These are phyloP conservation scores for Umbelopsis sp. DNA, from an alignment of 371 early-diverging fungal species.

Conservation along the genomic window DNA sequence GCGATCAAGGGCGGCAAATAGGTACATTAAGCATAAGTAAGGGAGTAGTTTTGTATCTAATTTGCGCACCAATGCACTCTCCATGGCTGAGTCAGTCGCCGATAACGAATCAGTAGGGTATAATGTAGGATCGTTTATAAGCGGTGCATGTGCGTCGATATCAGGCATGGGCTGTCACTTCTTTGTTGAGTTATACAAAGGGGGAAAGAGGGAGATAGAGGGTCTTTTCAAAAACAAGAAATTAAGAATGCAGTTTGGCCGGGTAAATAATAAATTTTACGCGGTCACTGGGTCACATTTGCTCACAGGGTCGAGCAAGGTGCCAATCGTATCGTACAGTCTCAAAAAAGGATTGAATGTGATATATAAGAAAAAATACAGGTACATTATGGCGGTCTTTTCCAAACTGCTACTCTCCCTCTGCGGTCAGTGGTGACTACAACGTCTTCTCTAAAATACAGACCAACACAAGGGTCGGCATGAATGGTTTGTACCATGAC, in stretches of 20 bases:
- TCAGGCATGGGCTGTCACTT: neutral
- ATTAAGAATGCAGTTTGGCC: neutral
- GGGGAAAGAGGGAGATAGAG: constrained; percentile 7
- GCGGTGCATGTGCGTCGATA: neutral
- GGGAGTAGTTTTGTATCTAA: constrained; percentile 51
- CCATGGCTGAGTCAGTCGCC: neutral
- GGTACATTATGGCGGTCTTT: constrained; percentile 55
- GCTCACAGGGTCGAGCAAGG: constrained; percentile 16
- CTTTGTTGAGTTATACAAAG: neutral
- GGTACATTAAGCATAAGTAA: constrained; percentile 53
- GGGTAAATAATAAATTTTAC: constrained; percentile 7
- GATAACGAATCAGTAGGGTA: neutral
- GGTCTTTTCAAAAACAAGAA: neutral
- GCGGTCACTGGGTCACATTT: constrained; percentile 10
- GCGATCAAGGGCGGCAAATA: constrained; percentile 55
- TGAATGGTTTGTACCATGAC: constrained; percentile 76
- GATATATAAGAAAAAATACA: neutral
- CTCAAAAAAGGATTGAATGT: neutral
- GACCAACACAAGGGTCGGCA: constrained; percentile 69
- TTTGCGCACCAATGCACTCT: constrained; percentile 40
- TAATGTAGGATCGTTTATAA: neutral
- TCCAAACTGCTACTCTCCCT: constrained; percentile 83
- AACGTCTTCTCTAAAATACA: constrained; percentile 83
- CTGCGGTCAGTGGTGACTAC: constrained; percentile 83
- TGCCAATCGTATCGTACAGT: neutral